A percentile compares a stretch with the other conserved stretches of the same genome.
Conservation (phyloP, 495 filamentous ascomycete species). For the Talaromyces trachyspermus region DNA sequence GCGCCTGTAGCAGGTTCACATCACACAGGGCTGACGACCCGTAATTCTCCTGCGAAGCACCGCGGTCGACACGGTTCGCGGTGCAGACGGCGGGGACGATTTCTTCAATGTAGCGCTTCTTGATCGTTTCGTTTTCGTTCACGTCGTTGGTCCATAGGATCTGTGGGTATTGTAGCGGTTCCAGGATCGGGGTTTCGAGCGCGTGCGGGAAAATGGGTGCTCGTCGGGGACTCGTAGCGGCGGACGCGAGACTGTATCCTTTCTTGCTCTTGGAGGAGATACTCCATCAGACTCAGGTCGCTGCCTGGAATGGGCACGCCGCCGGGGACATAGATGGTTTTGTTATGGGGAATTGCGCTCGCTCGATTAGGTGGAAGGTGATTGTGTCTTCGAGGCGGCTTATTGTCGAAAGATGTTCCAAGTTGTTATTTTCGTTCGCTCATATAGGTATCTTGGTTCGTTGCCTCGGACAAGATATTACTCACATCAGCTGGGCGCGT, state of each 20-base stretch:
- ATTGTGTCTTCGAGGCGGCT: slow-evolving; percentile 98
- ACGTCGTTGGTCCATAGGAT: slow-evolving; percentile 91
- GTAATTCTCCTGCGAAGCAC: slow-evolving; percentile 89
- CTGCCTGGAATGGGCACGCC: slow-evolving; percentile 71
- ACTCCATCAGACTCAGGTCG: slow-evolving; percentile 80
- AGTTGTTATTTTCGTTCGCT: not conserved
- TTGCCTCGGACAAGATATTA: not conserved
- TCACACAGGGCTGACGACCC: slow-evolving; percentile 88
- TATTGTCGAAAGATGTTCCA: too few species aligned
- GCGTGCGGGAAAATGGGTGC: slow-evolving; percentile 91
- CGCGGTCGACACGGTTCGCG: slow-evolving; percentile 66
- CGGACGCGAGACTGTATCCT: slow-evolving; percentile 87
- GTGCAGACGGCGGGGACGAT: slow-evolving; percentile 78
- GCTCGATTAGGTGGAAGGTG: slow-evolving; percentile 95
- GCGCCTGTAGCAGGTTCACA: slow-evolving; percentile 81
- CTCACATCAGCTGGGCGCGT: slow-evolving; percentile 91
- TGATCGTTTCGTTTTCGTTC: slow-evolving; percentile 84
- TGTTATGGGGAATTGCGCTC: slow-evolving; percentile 92
- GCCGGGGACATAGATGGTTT: slow-evolving; percentile 74
- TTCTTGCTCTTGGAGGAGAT: slow-evolving; percentile 85
- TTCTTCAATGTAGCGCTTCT: slow-evolving; percentile 70
- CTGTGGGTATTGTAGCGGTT: slow-evolving; percentile 80
- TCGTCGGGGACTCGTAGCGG: slow-evolving; percentile 93
- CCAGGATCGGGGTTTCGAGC: slow-evolving; percentile 72
- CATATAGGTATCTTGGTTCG: not conserved